Base-by-base conservation (phyloP, 2,329 filamentous ascomycete species). In the Davidsoniella virescens region DNA sequence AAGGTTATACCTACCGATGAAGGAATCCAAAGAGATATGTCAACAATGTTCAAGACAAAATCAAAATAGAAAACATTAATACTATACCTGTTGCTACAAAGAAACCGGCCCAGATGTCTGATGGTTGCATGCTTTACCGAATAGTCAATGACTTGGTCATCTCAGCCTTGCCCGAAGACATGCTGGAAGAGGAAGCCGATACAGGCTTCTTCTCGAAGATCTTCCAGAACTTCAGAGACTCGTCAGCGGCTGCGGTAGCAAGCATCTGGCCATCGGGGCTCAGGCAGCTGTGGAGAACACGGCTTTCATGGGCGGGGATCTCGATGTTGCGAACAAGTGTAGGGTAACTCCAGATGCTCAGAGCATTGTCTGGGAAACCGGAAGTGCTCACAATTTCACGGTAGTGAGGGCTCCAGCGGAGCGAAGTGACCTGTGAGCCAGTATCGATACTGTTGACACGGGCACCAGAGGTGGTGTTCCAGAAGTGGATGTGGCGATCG, bases 221-320 rank as follows among this genome's bases (percentile, higher is more conserved):
- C 80, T 98, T 98, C 92, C 92, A 98, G 75, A 98, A 98, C 72
- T 98, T 98, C 66, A 98, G 75, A 62, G 83, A 90, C 73, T 98
- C 92, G 61, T 98, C 92, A 37, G 90, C 88, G 59, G 90, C 82
- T 54, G 92, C 90, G 47, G 92, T 98, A 47, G 92, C 92, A 51
- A 98, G 78, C 80, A 95, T 94, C 71, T 98, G 92, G 48, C 92
- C 92, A 61, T 98, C 92, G 2, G 92, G 92, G 70, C 87, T 95
- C 58, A 98, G 78, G 64, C 86, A 92, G 73, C 86, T 94, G 78
- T 96, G 92, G 46, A 98, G 78, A 40, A 98, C 90, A 59, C 92
- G 78, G 61, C 87, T 94, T 74, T 98, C 92, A 63, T 98, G 92
- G 17, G 92, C 92, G 9, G 90, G 92, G 57, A 98, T 94, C 72